Base-by-base conservation (phyloP, 2,329 filamentous ascomycete species). In the Clonostachys solani region DNA sequence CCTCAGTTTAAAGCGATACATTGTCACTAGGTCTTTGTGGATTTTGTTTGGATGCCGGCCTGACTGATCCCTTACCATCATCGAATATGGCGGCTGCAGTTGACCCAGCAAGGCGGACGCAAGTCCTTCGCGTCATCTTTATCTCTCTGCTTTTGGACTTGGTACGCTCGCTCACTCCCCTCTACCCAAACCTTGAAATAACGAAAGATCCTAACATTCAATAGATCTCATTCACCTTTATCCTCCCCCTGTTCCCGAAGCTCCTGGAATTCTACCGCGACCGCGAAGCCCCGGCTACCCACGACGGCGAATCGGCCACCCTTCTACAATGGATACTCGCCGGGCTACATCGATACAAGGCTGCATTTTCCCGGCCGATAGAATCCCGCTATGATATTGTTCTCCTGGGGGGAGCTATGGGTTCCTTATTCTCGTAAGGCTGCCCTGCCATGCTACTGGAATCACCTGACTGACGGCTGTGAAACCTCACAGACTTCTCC, bases 321-420 rank as follows among this genome's bases (percentile, higher is more conserved):
- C 70, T 95, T 33, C 83, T 99, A 19, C 85, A 90, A 52, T 81
- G 80, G 51, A 83, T 97, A 48, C 80, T 99, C 52, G 75, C 78
- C 56, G 92, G 87, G 56, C 80, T 99, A 45, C 96, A 99, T 63
- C 78, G 88, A 42, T 99, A 99, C 80, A 99, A 99, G 69, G 86
- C 92, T 55, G 81, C 89, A 48, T 99, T 99, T 62, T 84, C 89
- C 40, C 85, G 86, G 47, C 92, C 92, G 41, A 97, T 99, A 66
- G 92, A 96, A 62, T 92, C 92, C 48, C 85, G 90, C 72, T 96
- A 99, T 74, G 94, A 99, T 64, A 96, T 97, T 56, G 92, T 99
- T 23, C 80, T 99, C 40, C 81, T 99, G 6, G 94, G 94, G 46
- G 94, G 94, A 43, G 94, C 92, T 18, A 76, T 99, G 23, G 94